Evolutionary conservation across 2,329 filamentous ascomycete species (phyloP), one percentile per base, ranked within the genome.

Genomic region (Penicillium sp.): DNA sequence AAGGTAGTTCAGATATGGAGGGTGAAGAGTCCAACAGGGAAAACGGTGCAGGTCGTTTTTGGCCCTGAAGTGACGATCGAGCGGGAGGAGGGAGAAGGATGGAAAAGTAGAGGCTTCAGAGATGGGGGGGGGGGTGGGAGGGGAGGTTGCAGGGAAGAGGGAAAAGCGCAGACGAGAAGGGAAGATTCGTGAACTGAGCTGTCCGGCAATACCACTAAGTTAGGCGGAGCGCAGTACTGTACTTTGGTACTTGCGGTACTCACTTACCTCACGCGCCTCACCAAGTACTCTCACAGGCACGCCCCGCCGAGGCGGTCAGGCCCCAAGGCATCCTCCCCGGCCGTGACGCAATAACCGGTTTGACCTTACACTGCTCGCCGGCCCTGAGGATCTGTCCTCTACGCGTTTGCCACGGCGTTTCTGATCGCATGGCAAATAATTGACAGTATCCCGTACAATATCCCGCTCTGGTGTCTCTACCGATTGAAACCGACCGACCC

Each of bases 21-120:
- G 48, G 49, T 41, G 35, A 48, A 46, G 50, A 51, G 38, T 30
- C 41, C 21, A 36, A 27, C 51, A 53, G 60, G 60, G 58, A 50
- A 59, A 63, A 67, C 60, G 62, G 66, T 69, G 67, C 67, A 70
- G 67, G 65, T 65, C 65, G 66, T 61, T 43, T n/a, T n/a, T 49
- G 25, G 48, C 48, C 56, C 57, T 50, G 47, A 50, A 51, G 41
- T 48, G 52, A 53, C 52, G 48, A 50, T n/a, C n/a, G 36, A 32
- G 35, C 29, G 23, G 27, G 39, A 36, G 38, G 30, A 14, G 25
- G 35, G 28, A 18, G 21, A 11, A 7, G 14, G 11, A 37, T 11
- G 4, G 17, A 13, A 30, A 33, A 28, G 40, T 29, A 28, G 27
- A 32, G 42, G 31, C 42, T 28, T 33, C 39, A 39, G 47, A 47